Evolutionary conservation across 2,329 filamentous ascomycete species (phyloP).

Genomic region (Colletotrichum sp.): DNA sequence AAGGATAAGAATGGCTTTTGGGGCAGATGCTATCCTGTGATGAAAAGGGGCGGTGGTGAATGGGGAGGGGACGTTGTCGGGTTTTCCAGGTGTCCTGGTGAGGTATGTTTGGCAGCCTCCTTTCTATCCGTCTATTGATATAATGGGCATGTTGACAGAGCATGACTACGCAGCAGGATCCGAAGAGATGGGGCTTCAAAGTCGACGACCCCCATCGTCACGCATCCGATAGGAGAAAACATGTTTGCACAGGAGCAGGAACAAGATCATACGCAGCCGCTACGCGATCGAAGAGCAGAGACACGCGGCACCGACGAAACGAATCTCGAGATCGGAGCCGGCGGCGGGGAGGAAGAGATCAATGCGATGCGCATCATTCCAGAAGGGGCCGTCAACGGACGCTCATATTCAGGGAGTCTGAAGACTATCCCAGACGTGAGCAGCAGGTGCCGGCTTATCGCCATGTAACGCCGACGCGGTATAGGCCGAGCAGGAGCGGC

Average conservation of each 20-base stretch:
- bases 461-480: background rate
- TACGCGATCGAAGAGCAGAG: background rate
- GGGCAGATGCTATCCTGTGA: background rate
- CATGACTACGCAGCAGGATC: background rate
- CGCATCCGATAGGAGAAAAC: background rate
- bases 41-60: background rate
- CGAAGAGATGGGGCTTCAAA: background rate
- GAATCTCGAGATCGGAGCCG: background rate
- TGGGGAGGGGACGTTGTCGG: constrained; percentile 17
- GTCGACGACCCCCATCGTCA: background rate
- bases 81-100: constrained; percentile 7
- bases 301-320: background rate
- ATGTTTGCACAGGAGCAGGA: background rate
- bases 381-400: background rate
- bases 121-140: too few relatives aligned
- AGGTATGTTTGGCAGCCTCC: background rate
- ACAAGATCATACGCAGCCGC: too few relatives aligned
- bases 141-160: too few relatives aligned
- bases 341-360: background rate
- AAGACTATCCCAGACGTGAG: background rate
- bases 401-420: background rate
- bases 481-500: background rate
- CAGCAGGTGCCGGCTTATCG: background rate
- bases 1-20: background rate
- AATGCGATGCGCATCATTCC: background rate